These are phyloP conservation scores for Triglochin maritima DNA, from an alignment of 106 monocot genomes.

Conservation along the genomic window DNA sequence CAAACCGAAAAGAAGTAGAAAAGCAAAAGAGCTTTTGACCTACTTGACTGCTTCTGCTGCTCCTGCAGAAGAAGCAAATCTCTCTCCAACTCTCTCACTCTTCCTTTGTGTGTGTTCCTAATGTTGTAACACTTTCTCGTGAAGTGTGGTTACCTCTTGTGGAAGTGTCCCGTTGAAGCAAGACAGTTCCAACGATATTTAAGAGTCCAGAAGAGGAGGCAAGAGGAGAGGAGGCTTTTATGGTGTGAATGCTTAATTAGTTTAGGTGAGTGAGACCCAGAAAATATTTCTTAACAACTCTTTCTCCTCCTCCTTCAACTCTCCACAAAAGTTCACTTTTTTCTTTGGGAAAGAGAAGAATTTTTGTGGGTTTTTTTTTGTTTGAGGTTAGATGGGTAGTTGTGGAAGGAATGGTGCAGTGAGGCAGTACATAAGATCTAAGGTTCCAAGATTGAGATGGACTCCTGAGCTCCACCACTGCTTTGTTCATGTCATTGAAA, in stretches of 20 bases:
- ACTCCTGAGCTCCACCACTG: conserved; percentile 83
- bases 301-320: too few species aligned
- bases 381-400: conserved; percentile 16
- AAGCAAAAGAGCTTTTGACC: conserved; percentile 3
- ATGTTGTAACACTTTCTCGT: conserved; percentile 15
- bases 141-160: conserved; percentile 12
- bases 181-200: conserved; percentile 24
- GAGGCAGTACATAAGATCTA: conserved; percentile 89
- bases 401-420: conserved; percentile 57
- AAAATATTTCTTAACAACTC: not conserved
- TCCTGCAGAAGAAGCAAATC: conserved; percentile 1
- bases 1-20: too few species aligned
- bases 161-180: conserved; percentile 29
- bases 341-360: not conserved
- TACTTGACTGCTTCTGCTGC: not conserved
- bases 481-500: conserved; percentile 78
- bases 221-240: not conserved
- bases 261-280: not conserved
- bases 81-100: conserved; percentile 7
- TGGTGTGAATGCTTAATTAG: not conserved
- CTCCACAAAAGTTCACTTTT: not conserved
- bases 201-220: not conserved
- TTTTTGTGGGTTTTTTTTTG: not conserved
- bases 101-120: conserved; percentile 3
- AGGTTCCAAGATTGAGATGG: conserved; percentile 87